phyloP scores from a whole-genome alignment of 345 rosid species.

The Gossypium sturtianum region DNA sequence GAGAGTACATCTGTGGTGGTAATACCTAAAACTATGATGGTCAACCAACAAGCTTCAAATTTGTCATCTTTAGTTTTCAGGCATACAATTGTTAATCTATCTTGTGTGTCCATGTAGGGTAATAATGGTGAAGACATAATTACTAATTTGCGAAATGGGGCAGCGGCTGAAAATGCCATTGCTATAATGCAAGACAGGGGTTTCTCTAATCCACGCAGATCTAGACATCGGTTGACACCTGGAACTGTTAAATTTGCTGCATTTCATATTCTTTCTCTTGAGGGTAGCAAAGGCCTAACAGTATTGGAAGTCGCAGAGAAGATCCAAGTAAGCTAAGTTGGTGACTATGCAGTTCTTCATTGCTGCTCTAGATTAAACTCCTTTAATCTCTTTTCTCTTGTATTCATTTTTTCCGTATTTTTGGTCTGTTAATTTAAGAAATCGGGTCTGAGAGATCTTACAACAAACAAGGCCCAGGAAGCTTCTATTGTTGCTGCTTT shows the following conservation, averaged over 20 bases:
- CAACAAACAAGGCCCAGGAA: constrained; percentile 97
- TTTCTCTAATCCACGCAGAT: constrained; percentile 71
- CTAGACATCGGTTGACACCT: constrained; percentile 97
- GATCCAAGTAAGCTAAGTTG: constrained; percentile 66
- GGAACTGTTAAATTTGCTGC: constrained; percentile 99
- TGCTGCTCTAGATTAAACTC: no score
- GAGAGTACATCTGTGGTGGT: neutral
- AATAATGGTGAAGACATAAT: constrained; percentile 66
- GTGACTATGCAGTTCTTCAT: neutral
- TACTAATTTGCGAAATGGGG: constrained; percentile 82
- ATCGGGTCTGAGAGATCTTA: constrained; percentile 96
- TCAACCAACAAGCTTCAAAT: neutral
- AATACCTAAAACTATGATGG: neutral
- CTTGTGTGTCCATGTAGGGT: constrained; percentile 38
- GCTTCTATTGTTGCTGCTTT: constrained; percentile 98
- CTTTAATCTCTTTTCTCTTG: constrained; percentile 1
- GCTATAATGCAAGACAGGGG: constrained; percentile 90
- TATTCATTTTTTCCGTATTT: no score
- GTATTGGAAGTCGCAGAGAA: constrained; percentile 92
- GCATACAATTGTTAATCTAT: neutral
- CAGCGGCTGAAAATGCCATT: constrained; percentile 95
- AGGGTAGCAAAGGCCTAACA: constrained; percentile 90
- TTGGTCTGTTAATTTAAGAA: constrained; percentile 32
- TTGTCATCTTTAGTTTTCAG: neutral
- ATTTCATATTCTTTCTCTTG: constrained; percentile 96